Percentiles rank a stretch among this genome's conserved stretches.
Evolutionary conservation across 2,329 filamentous ascomycete species (phyloP).

Genomic region (Colletotrichum karsti): DNA sequence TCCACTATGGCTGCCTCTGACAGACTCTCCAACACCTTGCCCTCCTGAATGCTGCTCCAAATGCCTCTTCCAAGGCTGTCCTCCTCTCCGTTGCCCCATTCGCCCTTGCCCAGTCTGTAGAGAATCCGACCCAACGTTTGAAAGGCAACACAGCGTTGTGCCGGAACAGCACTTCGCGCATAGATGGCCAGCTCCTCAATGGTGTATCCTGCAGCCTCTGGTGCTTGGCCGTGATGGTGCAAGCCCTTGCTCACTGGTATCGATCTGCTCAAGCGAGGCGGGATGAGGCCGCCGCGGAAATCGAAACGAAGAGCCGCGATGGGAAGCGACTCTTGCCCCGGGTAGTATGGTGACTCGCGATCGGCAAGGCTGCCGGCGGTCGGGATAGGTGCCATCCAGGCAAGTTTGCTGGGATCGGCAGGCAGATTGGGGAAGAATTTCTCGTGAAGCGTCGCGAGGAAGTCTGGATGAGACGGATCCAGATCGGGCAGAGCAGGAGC

Average conservation of each 20-base stretch:
- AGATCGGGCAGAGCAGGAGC: slow-evolving; percentile 70
- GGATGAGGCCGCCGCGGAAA: slow-evolving; percentile 82
- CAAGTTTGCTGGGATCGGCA: slow-evolving; percentile 83
- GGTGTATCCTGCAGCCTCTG: slow-evolving; percentile 94
- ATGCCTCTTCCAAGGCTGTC: slow-evolving; percentile 76
- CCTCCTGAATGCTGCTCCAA: slow-evolving; percentile 83
- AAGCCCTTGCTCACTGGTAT: slow-evolving; percentile 83
- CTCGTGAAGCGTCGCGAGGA: slow-evolving; percentile 83
- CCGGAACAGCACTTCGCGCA: slow-evolving; percentile 81
- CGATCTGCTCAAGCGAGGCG: slow-evolving; percentile 76
- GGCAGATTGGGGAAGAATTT: slow-evolving; percentile 95
- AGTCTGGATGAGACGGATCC: slow-evolving; percentile 83
- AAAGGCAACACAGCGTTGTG: slow-evolving; percentile 90
- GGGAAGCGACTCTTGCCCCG: slow-evolving; percentile 75
- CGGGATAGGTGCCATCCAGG: slow-evolving; percentile 85
- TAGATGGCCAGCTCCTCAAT: slow-evolving; percentile 85
- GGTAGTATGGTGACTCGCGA: slow-evolving; percentile 82
- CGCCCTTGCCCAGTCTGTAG: slow-evolving; percentile 80
- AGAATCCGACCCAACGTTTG: slow-evolving; percentile 89
- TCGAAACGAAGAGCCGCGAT: slow-evolving; percentile 87
- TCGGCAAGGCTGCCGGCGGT: slow-evolving; percentile 71
- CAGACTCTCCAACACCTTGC: slow-evolving; percentile 79
- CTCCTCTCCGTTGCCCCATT: slow-evolving; percentile 68
- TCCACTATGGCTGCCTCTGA: slow-evolving; percentile 78
- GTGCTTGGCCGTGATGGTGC: slow-evolving; percentile 93